Evolutionary conservation across 208 protist species (phyloP), one percentile per base, ranked within the genome.

Genomic region (Trypanosoma brucei): DNA sequence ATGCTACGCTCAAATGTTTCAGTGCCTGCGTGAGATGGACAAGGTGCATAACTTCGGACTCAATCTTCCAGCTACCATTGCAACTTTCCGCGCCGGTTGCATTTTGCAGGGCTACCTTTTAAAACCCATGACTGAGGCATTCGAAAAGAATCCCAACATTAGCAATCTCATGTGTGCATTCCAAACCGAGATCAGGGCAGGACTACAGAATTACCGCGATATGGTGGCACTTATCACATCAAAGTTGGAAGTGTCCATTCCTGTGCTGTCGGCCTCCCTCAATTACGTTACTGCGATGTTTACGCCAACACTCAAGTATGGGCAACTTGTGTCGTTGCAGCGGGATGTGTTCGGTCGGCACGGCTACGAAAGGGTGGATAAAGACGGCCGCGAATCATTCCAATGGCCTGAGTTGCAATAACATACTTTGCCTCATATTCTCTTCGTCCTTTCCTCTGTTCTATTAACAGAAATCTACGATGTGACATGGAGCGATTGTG

Each of bases 1-100:
- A 33, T 89, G 86, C 68, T 95, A 95, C 79, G 86, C 89, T n/a
- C 89, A 95, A 66, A 95, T 95, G 89, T 95, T 95, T 65, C 89
- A 95, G 71, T 91, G 84, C 72, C 81, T 95, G 11, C 83, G 89
- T 36, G 86, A 92, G 73, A 72, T 95, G 40, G 89, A 95, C 65
- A 93, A 92, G 67, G 80, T 91, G 45, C 83, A 95, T 74, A 71
- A 74, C 37, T 95, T 95, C 62, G 89, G 89, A 37, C 70, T 95
- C 37, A 88, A 93, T 64, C 72, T 95, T 6, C 89, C 89, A 36
- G 89, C 86, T 49, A 95, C 84, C 40, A 95, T 95, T 66, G 86
- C 89, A 6, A 95, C 89, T 68, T 95, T 95, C 77, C 86, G 89
- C 49, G 89, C 89, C 22, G 89, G 89, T 55, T 95, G 89, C 79